Evolutionary conservation across 2,329 filamentous ascomycete species (phyloP).

Genomic region (Aspergillus puulaauensis): DNA sequence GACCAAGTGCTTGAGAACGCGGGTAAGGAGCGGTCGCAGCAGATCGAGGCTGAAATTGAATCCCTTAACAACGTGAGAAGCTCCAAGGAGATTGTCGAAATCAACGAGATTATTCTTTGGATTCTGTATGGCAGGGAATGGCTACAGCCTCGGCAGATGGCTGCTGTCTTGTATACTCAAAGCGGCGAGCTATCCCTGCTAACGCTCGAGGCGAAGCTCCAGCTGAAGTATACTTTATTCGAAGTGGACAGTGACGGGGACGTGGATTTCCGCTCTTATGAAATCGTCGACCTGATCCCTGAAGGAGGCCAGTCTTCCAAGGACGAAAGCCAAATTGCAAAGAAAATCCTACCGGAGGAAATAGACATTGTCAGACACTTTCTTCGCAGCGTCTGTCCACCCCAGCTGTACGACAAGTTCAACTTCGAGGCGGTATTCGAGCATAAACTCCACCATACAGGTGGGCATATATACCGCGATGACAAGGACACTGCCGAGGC

Average conservation of each 20-base stretch:
- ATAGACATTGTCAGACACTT: conserved; percentile 26
- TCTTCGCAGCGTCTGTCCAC: conserved; percentile 25
- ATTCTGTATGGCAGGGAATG: conserved; percentile 19
- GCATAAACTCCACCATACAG: conserved; percentile 19
- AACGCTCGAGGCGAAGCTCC: conserved; percentile 20
- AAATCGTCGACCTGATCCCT: conserved; percentile 16
- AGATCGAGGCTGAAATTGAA: conserved; percentile 25
- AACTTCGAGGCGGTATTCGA: conserved; percentile 26
- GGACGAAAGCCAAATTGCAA: neutral
- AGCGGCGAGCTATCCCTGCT: conserved; percentile 25
- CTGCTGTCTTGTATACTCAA: conserved; percentile 21
- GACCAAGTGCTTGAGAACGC: conserved; percentile 25
- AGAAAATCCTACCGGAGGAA: conserved; percentile 16
- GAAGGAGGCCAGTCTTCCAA: conserved; percentile 2
- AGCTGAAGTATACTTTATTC: conserved; percentile 20
- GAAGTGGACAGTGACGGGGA: conserved; percentile 22
- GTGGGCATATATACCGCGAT: conserved; percentile 20
- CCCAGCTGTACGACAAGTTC: conserved; percentile 23
- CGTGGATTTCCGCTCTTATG: conserved; percentile 19
- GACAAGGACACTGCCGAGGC: conserved; percentile 22
- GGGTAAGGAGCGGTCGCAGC: conserved; percentile 22
- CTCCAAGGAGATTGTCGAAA: conserved; percentile 26
- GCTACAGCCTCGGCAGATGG: conserved; percentile 19
- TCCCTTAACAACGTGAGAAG: conserved; percentile 22
- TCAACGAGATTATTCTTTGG: conserved; percentile 30